A percentile compares a stretch with the other conserved stretches of the same genome.
Conservation (phyloP, 768 basidiomycete species). For the Rhizopogon salebrosus region DNA sequence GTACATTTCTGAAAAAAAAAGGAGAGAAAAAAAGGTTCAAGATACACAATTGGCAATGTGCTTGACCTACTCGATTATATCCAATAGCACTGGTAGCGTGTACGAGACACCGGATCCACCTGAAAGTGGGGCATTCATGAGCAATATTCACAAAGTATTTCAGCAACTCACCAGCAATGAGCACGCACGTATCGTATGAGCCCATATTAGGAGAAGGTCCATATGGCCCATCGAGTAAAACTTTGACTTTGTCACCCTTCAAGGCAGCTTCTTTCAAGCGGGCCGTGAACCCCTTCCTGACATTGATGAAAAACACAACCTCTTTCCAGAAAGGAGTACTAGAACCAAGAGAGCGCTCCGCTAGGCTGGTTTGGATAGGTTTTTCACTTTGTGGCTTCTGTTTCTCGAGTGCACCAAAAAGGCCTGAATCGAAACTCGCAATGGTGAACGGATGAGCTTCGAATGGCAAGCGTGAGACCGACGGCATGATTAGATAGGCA, state of each 20-base stretch:
- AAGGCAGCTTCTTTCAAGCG: conserved; percentile 30
- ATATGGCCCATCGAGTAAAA: conserved; percentile 54
- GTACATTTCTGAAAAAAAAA: conserved; percentile 11
- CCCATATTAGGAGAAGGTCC: conserved; percentile 34
- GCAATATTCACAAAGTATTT: neutral
- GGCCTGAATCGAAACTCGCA: conserved; percentile 27
- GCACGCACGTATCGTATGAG: conserved; percentile 36
- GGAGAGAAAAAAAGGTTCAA: neutral
- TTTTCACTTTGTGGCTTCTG: conserved; percentile 6
- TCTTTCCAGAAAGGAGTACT: conserved; percentile 25
- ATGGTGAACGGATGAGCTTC: conserved; percentile 58
- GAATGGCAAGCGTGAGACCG: conserved; percentile 34
- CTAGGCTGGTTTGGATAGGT: neutral
- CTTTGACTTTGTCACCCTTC: conserved; percentile 28
- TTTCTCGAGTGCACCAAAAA: neutral
- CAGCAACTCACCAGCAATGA: conserved; percentile 36
- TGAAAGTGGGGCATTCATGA: conserved; percentile 3
- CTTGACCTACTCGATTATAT: conserved; percentile 31
- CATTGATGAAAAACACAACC: conserved; percentile 50
- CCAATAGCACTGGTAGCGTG: conserved; percentile 34
- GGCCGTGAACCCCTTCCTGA: conserved; percentile 51
- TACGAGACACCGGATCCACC: conserved; percentile 43
- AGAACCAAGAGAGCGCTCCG: neutral
- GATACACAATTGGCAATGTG: neutral
- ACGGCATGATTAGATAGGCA: conserved; percentile 45